Conservation (phyloP, 139 green algal genomes). For the Dunaliella primolecta region DNA sequence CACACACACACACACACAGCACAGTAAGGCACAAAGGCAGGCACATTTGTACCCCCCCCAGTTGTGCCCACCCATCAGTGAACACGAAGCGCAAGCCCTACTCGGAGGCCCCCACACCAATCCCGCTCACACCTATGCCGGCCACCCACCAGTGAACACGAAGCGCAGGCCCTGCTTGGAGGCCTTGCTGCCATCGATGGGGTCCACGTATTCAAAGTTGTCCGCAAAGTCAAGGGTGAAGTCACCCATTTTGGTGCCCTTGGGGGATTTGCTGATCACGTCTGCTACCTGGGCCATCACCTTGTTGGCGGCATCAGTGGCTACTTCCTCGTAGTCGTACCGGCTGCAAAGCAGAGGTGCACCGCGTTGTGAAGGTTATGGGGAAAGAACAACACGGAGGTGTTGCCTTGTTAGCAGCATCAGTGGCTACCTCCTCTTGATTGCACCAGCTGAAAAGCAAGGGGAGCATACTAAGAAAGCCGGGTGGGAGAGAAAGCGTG, state of each 20-base stretch:
- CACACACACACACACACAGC: too few species aligned
- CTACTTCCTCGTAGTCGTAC: constrained; percentile 95
- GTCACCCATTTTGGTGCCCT: constrained; percentile 69
- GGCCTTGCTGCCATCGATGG: constrained; percentile 89
- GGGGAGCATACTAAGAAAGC: too few species aligned
- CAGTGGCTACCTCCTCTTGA: constrained; percentile 87
- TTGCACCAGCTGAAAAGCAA: constrained; percentile 88
- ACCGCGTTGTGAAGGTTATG: too few species aligned
- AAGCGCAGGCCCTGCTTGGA: constrained; percentile 94
- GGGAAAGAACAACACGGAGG: too few species aligned
- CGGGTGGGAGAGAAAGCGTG: too few species aligned
- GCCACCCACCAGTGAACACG: constrained; percentile 71
- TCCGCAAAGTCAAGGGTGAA: constrained; percentile 86
- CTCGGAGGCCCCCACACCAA: constrained; percentile 77
- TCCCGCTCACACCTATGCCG: background rate
- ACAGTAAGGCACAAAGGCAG: too few species aligned
- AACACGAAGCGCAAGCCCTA: constrained; percentile 98
- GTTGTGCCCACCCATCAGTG: constrained; percentile 36
- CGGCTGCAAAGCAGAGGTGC: too few species aligned
- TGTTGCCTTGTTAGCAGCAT: constrained; percentile 72
- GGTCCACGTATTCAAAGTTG: constrained; percentile 97
- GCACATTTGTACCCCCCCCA: too few species aligned
- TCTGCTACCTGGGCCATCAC: constrained; percentile 84
- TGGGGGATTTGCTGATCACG: constrained; percentile 8
- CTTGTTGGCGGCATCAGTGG: constrained; percentile 67